Base-by-base conservation (phyloP, 257 asterid genomes). In the Verbascum thapsus region DNA sequence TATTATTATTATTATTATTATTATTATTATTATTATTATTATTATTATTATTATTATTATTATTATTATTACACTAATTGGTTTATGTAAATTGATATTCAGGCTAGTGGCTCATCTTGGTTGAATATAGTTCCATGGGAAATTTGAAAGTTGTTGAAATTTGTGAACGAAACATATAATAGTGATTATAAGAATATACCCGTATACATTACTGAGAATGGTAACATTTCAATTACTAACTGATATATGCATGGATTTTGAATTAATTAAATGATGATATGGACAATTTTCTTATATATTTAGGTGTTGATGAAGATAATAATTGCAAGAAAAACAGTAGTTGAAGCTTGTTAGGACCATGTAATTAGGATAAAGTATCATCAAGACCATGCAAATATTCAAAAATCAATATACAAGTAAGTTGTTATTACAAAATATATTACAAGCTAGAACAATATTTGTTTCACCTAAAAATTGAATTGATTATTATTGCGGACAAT, bases 171-270 rank as follows among this genome's bases (percentile, higher is more conserved):
- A 0, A 37, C 34, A 4, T 57, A 57, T 19, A n/a, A n/a, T n/a
- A 38, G 1, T 0, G 1, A 10, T 3, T 2, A 38, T 6, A 38
- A 1, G 2, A 1, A 12, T 0, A 47, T 30, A 35, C 47, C 48
- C 0, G 16, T 56, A 16, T 56, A 56, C 48, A 35, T 56, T 38
- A 56, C 63, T 6, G 63, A 56, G 34, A 56, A 56, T 56, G 63
- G 63, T 56, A 56, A 10, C 3, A n/a, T 16, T 54, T 11, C 4
- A 10, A 20, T 22, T 20, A 51, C 15, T 23, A 20, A 8, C 22
- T 51, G 16, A 53, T 53, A 53, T 53, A 6, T 44, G 12, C n/a
- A 12, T 44, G 18, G n/a, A 18, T 16, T 57, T 1, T 6, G 6
- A 1, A 44, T 15, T 4, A 4, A 44, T 26, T 26, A 5, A 5